Percentiles rank a stretch among this genome's conserved stretches.
These are phyloP conservation scores for Parietaria judaica DNA, from an alignment of 306 rosid species.

Conservation along the genomic window DNA sequence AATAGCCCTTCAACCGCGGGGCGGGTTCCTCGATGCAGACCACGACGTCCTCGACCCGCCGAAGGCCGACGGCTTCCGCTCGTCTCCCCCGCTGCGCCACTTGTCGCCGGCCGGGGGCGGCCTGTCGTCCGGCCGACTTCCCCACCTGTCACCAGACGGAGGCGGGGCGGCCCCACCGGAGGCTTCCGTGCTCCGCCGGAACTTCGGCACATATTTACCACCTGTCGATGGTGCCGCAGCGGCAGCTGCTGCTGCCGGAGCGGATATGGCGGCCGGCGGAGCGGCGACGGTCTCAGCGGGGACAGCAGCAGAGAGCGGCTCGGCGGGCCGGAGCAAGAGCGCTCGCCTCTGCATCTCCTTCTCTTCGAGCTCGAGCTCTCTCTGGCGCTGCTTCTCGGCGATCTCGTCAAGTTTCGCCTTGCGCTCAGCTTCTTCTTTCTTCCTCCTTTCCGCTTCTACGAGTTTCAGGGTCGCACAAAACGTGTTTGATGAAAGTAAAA, in stretches of 20 bases:
- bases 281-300: slow-evolving; percentile 30
- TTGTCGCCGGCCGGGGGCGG: slow-evolving; percentile 31
- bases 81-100: slow-evolving; percentile 66
- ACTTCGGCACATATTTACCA: slow-evolving; percentile 64
- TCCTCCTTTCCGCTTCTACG: slow-evolving; percentile 76
- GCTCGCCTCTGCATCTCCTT: slow-evolving; percentile 55
- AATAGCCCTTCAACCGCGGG: slow-evolving; percentile 29
- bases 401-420: slow-evolving; percentile 63
- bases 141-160: slow-evolving; percentile 60
- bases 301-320: slow-evolving; percentile 35
- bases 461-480: slow-evolving; percentile 4
- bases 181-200: slow-evolving; percentile 38
- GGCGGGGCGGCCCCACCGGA: slow-evolving; percentile 33
- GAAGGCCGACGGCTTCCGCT: slow-evolving; percentile 33
- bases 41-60: slow-evolving; percentile 59
- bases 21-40: slow-evolving; percentile 58
- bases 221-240: slow-evolving; percentile 20
- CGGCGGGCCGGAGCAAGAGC: slow-evolving; percentile 41
- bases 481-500: background rate
- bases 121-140: slow-evolving; percentile 21
- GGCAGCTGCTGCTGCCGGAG: slow-evolving; percentile 6
- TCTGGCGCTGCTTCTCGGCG: slow-evolving; percentile 72
- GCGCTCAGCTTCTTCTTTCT: slow-evolving; percentile 68
- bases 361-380: slow-evolving; percentile 72
- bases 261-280: slow-evolving; percentile 22